Evolutionary conservation across 257 asterid species (phyloP).

Genomic region (Apocynum venetum): DNA sequence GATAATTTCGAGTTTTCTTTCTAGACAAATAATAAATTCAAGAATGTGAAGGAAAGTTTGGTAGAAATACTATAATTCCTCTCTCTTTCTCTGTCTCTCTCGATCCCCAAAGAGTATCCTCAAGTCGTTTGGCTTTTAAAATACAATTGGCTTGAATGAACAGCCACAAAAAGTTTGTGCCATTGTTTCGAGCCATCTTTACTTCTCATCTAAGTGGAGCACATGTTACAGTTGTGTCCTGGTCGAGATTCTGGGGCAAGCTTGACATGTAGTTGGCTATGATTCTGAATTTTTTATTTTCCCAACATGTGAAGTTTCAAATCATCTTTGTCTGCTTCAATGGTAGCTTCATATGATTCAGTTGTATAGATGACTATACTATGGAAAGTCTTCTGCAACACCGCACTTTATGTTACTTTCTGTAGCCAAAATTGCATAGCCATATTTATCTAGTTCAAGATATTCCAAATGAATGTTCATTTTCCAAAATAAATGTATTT

Average conservation of each 20-base stretch:
- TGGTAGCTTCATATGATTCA: neutral
- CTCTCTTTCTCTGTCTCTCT: too few species aligned
- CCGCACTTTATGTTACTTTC: neutral
- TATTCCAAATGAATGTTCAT: neutral
- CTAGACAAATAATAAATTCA: neutral
- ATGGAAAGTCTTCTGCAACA: neutral
- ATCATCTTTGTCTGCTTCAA: neutral
- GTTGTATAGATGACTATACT: neutral
- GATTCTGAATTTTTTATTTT: neutral
- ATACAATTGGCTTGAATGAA: neutral
- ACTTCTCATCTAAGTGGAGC: neutral
- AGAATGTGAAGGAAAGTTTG: neutral
- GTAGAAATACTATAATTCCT: neutral
- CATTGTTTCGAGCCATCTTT: neutral
- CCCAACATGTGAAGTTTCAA: neutral
- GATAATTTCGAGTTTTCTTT: neutral
- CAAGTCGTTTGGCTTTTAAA: neutral
- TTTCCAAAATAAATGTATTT: neutral
- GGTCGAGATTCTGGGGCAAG: neutral
- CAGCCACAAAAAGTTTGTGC: neutral
- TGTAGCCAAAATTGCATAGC: neutral
- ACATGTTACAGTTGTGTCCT: neutral
- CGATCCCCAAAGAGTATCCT: neutral
- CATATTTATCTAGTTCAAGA: neutral
- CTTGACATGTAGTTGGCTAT: neutral